Percentiles rank a stretch among this genome's conserved stretches.
Conservation (phyloP, 2,329 filamentous ascomycete genomes). For the Sclerotinia trifoliorum region DNA sequence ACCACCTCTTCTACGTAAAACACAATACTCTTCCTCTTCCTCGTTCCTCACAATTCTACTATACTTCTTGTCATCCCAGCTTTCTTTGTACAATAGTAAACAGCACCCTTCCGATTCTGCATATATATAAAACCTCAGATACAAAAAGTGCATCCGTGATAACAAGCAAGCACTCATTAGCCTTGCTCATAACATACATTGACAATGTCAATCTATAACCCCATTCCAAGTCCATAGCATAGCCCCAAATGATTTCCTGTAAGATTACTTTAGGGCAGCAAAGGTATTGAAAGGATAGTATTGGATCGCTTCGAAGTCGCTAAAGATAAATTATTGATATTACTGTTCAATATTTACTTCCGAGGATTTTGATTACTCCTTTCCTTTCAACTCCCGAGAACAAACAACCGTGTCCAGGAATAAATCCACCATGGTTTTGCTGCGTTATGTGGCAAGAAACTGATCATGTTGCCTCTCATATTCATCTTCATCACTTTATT, state of each 20-base stretch:
- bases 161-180: neutral
- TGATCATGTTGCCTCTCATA: neutral
- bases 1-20: neutral
- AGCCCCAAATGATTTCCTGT: neutral
- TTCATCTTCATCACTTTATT: neutral
- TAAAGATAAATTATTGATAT: neutral
- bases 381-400: neutral
- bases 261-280: neutral
- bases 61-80: neutral
- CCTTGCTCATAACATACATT: neutral
- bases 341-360: neutral
- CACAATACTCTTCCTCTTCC: no score
- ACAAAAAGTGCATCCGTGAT: neutral
- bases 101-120: neutral
- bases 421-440: neutral
- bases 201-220: neutral
- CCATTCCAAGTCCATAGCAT: neutral
- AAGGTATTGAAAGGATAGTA: neutral
- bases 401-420: neutral
- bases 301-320: constrained; percentile 8
- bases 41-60: neutral
- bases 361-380: neutral
- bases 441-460: neutral
- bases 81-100: neutral
- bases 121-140: neutral